Evolutionary conservation across 2,329 filamentous ascomycete species (phyloP).

Genomic region (Pseudogymnoascus sp.): DNA sequence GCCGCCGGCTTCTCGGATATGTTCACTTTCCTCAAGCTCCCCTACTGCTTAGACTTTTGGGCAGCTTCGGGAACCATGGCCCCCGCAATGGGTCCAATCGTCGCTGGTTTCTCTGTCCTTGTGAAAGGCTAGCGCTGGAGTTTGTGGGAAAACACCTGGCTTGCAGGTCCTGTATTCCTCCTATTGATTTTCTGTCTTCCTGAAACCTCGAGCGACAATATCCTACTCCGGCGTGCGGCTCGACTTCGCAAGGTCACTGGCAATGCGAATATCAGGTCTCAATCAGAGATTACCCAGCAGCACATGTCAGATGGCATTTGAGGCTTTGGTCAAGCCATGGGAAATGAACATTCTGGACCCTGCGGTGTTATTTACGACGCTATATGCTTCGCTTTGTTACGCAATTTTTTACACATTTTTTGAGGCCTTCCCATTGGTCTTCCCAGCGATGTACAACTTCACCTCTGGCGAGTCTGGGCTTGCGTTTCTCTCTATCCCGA

Average conservation of each 20-base stretch:
- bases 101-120: slow-evolving; percentile 51
- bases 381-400: slow-evolving; percentile 54
- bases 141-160: slow-evolving; percentile 55
- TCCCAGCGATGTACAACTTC: slow-evolving; percentile 50
- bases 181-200: slow-evolving; percentile 53
- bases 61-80: slow-evolving; percentile 37
- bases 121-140: slow-evolving; percentile 54
- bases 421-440: slow-evolving; percentile 57
- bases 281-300: slow-evolving; percentile 54
- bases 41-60: slow-evolving; percentile 51
- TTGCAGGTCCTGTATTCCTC: slow-evolving; percentile 46
- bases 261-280: slow-evolving; percentile 45
- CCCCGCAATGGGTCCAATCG: slow-evolving; percentile 49
- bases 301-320: slow-evolving; percentile 41
- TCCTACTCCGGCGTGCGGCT: slow-evolving; percentile 49
- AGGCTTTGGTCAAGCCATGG: slow-evolving; percentile 51
- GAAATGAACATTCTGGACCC: slow-evolving; percentile 53
- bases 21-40: slow-evolving; percentile 44
- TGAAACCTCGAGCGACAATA: slow-evolving; percentile 50
- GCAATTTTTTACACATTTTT: slow-evolving; percentile 57
- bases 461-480: slow-evolving; percentile 48
- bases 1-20: slow-evolving; percentile 42
- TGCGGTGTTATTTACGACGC: slow-evolving; percentile 51
- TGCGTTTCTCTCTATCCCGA: slow-evolving; percentile 47
- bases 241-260: slow-evolving; percentile 51